A percentile compares a stretch with the other conserved stretches of the same genome.
These are phyloP conservation scores for Lentinula aciculospora DNA, from an alignment of 768 basidiomycete genomes.

Conservation along the genomic window DNA sequence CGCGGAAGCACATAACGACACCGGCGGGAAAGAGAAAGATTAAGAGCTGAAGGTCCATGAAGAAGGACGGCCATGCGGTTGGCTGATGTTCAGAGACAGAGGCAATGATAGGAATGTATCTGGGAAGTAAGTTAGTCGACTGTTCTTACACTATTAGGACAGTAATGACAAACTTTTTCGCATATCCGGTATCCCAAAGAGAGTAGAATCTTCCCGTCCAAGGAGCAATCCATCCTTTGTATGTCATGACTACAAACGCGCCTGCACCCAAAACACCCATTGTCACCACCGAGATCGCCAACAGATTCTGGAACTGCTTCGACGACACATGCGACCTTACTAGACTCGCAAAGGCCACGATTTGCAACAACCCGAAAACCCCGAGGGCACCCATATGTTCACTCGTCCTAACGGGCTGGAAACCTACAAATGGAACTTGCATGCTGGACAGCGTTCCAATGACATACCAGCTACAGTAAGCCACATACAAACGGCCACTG, in stretches of 20 bases:
- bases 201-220: conserved; percentile 99
- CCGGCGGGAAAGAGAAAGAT: conserved; percentile 98
- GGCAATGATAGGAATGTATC: conserved; percentile 96
- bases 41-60: conserved; percentile 98
- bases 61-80: conserved; percentile 99
- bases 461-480: conserved; percentile 96
- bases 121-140: conserved; percentile 22
- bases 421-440: conserved; percentile 99
- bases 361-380: conserved; percentile 94
- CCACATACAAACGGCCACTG: conserved; percentile 87
- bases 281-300: conserved; percentile 63
- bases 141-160: not conserved
- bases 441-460: conserved; percentile 96
- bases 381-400: conserved; percentile 99
- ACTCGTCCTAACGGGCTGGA: conserved; percentile 95
- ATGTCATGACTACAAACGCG: conserved; percentile 77
- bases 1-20: conserved; percentile 88
- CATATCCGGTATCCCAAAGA: conserved; percentile 98
- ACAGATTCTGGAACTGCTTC: conserved; percentile 84
- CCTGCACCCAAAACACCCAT: conserved; percentile 67
- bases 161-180: conserved; percentile 70
- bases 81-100: conserved; percentile 99
- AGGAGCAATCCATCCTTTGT: conserved; percentile 93
- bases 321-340: conserved; percentile 86
- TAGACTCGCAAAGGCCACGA: conserved; percentile 88